These are phyloP conservation scores for Psilocybe cyanescens DNA, from an alignment of 768 basidiomycete genomes.

Conservation along the genomic window DNA sequence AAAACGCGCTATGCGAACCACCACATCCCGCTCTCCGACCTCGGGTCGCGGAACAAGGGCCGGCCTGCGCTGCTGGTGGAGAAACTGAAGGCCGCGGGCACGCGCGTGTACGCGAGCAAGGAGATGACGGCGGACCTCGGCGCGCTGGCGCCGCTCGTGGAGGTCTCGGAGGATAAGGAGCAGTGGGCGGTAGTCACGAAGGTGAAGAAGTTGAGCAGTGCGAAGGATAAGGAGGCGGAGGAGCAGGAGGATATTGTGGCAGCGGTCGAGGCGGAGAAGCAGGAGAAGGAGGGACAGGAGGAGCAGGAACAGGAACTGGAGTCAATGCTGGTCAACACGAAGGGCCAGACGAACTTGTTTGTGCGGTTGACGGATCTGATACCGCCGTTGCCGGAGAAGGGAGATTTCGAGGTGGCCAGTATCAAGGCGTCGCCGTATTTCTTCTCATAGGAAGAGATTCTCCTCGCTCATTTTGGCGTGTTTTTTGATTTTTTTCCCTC, in stretches of 20 bases:
- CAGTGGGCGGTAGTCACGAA: slow-evolving; percentile 32
- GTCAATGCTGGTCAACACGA: slow-evolving; percentile 15
- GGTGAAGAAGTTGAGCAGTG: neutral
- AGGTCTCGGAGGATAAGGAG: slow-evolving; percentile 38
- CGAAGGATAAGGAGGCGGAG: slow-evolving; percentile 18
- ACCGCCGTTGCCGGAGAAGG: slow-evolving; percentile 84
- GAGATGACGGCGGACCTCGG: slow-evolving; percentile 40
- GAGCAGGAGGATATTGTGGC: neutral
- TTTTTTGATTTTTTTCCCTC: neutral
- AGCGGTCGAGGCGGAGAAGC: slow-evolving; percentile 12
- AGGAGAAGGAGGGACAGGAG: slow-evolving; percentile 25
- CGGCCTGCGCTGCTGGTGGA: slow-evolving; percentile 31
- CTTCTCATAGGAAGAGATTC: slow-evolving; percentile 67
- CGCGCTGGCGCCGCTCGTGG: slow-evolving; percentile 37
- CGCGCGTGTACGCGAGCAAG: slow-evolving; percentile 43
- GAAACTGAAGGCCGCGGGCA: slow-evolving; percentile 46
- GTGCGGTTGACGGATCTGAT: slow-evolving; percentile 75
- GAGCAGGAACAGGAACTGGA: slow-evolving; percentile 3
- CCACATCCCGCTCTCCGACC: slow-evolving; percentile 59
- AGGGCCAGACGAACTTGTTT: slow-evolving; percentile 43
- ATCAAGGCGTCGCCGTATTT: slow-evolving; percentile 90
- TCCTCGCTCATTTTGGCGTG: neutral
- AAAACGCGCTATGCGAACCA: slow-evolving; percentile 75
- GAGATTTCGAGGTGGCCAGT: slow-evolving; percentile 79
- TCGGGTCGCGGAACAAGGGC: slow-evolving; percentile 31